A percentile compares a stretch with the other conserved stretches of the same genome.
Evolutionary conservation across 228 moss, liverwort and hornwort species (phyloP).

Genomic region (Sphagnum fallax): DNA sequence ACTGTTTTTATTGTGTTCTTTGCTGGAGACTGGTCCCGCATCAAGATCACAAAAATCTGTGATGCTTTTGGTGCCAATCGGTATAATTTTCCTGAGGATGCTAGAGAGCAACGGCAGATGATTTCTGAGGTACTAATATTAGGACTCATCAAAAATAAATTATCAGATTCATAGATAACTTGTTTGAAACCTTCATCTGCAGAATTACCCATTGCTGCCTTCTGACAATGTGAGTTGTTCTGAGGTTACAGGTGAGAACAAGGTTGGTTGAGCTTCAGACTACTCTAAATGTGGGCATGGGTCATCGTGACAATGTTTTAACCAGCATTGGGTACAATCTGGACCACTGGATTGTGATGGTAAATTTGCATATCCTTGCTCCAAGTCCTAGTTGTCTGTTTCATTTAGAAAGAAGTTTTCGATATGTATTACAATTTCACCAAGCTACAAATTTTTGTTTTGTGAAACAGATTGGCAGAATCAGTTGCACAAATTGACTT

Average conservation of each 20-base stretch:
- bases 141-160: background rate
- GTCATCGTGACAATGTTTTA: slow-evolving; percentile 71
- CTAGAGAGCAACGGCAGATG: slow-evolving; percentile 55
- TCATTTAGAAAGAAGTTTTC: background rate
- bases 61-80: slow-evolving; percentile 90
- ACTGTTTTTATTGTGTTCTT: slow-evolving; percentile 83
- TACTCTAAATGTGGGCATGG: slow-evolving; percentile 63
- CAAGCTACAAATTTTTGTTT: background rate
- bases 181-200: background rate
- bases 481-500: background rate
- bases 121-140: slow-evolving; percentile 45
- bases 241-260: slow-evolving; percentile 46
- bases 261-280: slow-evolving; percentile 72
- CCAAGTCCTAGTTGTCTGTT: background rate
- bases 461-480: background rate
- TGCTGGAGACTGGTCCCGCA: slow-evolving; percentile 71
- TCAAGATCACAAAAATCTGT: slow-evolving; percentile 82
- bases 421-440: no score
- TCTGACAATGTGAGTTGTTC: background rate
- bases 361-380: slow-evolving; percentile 11
- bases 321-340: slow-evolving; percentile 66
- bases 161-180: background rate
- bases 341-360: slow-evolving; percentile 77
- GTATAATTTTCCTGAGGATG: slow-evolving; percentile 85
- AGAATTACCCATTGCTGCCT: background rate